Conservation (phyloP, 306 rosid species). For the Acacia acuminata region DNA sequence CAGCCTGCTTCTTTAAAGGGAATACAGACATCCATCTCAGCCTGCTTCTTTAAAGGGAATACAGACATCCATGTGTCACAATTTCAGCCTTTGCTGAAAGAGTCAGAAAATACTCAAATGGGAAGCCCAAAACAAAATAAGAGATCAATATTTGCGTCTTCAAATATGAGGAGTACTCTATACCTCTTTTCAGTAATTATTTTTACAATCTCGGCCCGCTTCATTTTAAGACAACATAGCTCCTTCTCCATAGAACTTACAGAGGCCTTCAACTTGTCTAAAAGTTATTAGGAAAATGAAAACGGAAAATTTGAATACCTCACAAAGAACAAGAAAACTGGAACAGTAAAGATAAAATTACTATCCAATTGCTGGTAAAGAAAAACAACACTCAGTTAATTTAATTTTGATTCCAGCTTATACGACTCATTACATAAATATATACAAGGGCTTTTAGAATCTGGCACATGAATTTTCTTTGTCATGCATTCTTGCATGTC, state of each 20-base stretch:
- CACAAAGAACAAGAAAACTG: not conserved
- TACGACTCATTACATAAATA: not conserved
- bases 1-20: too few relatives aligned
- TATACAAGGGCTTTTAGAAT: not conserved
- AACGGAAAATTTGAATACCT: not conserved
- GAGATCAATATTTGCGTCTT: constrained; percentile 13
- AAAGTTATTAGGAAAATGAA: not conserved
- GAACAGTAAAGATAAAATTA: constrained; percentile 1
- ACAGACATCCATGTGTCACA: not conserved
- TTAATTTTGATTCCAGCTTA: not conserved
- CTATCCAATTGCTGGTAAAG: constrained; percentile 2
- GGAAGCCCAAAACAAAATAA: not conserved
- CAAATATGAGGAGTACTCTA: not conserved
- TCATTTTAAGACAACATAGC: constrained; percentile 40
- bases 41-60: constrained; percentile 1
- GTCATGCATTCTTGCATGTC: constrained; percentile 2
- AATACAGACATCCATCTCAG: too few relatives aligned
- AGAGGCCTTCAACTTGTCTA: constrained; percentile 58
- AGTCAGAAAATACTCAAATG: not conserved
- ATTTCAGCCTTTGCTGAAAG: not conserved
- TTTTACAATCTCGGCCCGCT: constrained; percentile 39
- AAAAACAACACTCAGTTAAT: not conserved
- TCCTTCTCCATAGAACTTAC: constrained; percentile 58
- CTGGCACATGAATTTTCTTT: not conserved
- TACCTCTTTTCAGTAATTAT: constrained; percentile 57